Evolutionary conservation across 768 basidiomycete species (phyloP).

Genomic region (Suillus placidus): DNA sequence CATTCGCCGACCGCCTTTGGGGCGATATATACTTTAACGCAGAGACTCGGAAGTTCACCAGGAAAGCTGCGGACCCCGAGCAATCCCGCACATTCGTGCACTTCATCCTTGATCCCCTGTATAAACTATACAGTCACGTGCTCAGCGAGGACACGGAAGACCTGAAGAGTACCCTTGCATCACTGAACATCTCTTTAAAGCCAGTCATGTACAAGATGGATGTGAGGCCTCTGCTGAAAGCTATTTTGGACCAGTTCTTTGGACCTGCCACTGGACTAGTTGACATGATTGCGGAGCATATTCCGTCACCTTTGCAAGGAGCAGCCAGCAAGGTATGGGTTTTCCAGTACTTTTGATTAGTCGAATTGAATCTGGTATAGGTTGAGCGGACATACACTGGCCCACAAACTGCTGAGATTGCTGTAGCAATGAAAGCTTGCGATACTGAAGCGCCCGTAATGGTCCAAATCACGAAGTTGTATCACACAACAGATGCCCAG

Average conservation of each 20-base stretch:
- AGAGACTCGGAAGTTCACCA: slow-evolving; percentile 85
- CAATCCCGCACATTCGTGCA: slow-evolving; percentile 87
- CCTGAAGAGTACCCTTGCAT: slow-evolving; percentile 75
- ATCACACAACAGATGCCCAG: slow-evolving; percentile 95
- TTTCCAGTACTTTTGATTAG: slow-evolving; percentile 5
- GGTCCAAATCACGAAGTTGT: slow-evolving; percentile 92
- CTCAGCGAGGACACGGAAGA: slow-evolving; percentile 92
- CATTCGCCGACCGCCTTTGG: slow-evolving; percentile 93
- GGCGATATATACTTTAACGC: slow-evolving; percentile 95
- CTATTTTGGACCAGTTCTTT: slow-evolving; percentile 94
- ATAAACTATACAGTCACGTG: slow-evolving; percentile 96
- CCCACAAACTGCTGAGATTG: slow-evolving; percentile 80
- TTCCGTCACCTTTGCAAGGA: slow-evolving; percentile 77
- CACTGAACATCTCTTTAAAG: slow-evolving; percentile 84
- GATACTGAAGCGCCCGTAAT: slow-evolving; percentile 86
- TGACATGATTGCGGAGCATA: slow-evolving; percentile 88
- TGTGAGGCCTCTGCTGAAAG: slow-evolving; percentile 91
- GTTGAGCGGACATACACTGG: slow-evolving; percentile 87
- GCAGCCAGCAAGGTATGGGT: slow-evolving; percentile 58
- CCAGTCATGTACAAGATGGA: slow-evolving; percentile 99
- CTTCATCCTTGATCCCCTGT: slow-evolving; percentile 94
- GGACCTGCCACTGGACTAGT: slow-evolving; percentile 87
- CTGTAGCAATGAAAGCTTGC: slow-evolving; percentile 78
- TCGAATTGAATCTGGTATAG: slow-evolving; percentile 38
- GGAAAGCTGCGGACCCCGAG: slow-evolving; percentile 81